Evolutionary conservation across 2,329 filamentous ascomycete genomes (phyloP).

Genomic region (Sordariomycetes sp.): DNA sequence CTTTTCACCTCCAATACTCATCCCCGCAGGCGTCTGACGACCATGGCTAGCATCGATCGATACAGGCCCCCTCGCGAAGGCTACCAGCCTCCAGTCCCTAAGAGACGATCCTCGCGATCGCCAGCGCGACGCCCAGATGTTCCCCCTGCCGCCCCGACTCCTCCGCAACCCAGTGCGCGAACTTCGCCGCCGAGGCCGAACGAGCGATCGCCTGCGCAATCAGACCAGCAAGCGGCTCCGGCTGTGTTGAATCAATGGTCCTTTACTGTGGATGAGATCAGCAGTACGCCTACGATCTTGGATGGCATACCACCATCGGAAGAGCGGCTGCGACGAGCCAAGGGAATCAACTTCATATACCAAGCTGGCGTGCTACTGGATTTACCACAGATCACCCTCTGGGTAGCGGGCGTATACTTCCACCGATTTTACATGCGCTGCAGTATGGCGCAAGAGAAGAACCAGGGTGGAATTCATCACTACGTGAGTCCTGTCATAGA

Average conservation of each 20-base stretch:
- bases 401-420: constrained; percentile 88
- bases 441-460: constrained; percentile 67
- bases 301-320: constrained; percentile 71
- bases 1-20: background rate
- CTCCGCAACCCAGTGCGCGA: constrained; percentile 44
- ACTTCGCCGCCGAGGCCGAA: constrained; percentile 44
- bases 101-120: constrained; percentile 31
- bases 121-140: constrained; percentile 43
- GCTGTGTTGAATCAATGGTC: constrained; percentile 64
- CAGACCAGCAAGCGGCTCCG: constrained; percentile 25
- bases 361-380: constrained; percentile 90
- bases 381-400: constrained; percentile 83
- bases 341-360: constrained; percentile 93
- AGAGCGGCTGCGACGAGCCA: constrained; percentile 73
- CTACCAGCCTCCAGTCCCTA: constrained; percentile 40
- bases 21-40: constrained; percentile 1
- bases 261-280: constrained; percentile 75
- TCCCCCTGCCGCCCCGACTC: constrained; percentile 53
- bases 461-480: constrained; percentile 79
- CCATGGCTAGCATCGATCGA: constrained; percentile 51
- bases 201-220: constrained; percentile 32
- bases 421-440: constrained; percentile 92
- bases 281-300: constrained; percentile 72
- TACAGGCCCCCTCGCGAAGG: constrained; percentile 48
- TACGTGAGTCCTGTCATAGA: constrained; percentile 51